phyloP scores from a whole-genome alignment of 305 asterid genomes.

The Solanum aculeatissimum region DNA sequence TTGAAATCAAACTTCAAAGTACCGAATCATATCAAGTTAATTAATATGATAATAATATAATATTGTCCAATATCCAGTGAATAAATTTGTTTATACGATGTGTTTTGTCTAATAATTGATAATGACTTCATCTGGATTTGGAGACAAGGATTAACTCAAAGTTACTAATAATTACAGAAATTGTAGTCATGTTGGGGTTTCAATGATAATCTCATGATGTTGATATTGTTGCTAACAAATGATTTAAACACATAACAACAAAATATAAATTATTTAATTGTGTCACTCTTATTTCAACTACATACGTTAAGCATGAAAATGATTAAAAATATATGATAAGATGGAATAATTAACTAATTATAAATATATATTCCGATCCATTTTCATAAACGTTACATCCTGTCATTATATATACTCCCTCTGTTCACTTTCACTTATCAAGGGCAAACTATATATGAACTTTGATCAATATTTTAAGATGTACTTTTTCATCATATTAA shows the following conservation, averaged over 20 bases:
- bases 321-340: background rate
- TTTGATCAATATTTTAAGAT: too few species aligned
- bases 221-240: background rate
- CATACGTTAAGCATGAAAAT: background rate
- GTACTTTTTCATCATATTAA: too few species aligned
- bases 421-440: too few species aligned
- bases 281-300: background rate
- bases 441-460: too few species aligned
- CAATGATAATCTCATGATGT: conserved; percentile 1
- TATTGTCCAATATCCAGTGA: background rate
- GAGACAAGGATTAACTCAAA: background rate
- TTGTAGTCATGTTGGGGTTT: background rate
- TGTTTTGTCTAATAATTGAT: background rate
- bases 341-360: background rate
- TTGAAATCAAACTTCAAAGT: too few species aligned
- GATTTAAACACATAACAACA: background rate
- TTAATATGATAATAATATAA: too few species aligned
- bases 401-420: background rate
- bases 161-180: background rate
- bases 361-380: background rate
- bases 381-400: background rate
- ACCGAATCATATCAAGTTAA: too few species aligned
- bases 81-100: background rate
- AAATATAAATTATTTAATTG: background rate
- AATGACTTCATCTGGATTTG: background rate